Percentiles rank a stretch among this genome's conserved stretches.
phyloP scores from a whole-genome alignment of 1,284 basidiomycete genomes.

The Marasmius tenuissimus region DNA sequence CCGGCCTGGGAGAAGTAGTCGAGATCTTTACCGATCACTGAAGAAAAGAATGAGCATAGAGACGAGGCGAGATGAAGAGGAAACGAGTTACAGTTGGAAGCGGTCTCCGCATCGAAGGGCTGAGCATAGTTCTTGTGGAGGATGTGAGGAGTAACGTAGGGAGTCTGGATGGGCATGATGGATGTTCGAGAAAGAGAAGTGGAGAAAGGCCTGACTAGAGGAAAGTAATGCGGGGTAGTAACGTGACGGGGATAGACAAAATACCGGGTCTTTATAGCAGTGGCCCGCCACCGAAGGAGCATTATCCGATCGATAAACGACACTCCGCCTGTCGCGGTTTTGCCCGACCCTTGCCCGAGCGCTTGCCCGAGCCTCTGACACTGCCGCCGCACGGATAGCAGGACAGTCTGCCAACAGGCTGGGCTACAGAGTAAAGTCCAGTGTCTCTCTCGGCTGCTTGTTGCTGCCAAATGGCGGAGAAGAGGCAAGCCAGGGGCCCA shows the following conservation, averaged over 20 bases:
- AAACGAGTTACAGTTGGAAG: constrained; percentile 53
- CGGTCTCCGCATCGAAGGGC: constrained; percentile 61
- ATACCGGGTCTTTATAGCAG: constrained; percentile 26
- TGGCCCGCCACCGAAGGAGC: constrained; percentile 27
- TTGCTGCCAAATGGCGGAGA: too few species aligned
- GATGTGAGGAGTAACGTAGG: constrained; percentile 83
- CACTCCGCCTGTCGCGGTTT: constrained; percentile 6
- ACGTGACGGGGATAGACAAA: constrained; percentile 9
- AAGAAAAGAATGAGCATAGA: constrained; percentile 10
- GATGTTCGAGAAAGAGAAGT: constrained; percentile 43
- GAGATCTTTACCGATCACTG: constrained; percentile 89
- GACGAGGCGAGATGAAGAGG: constrained; percentile 4
- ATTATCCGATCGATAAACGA: constrained; percentile 37
- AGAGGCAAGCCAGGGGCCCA: too few species aligned
- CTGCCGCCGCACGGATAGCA: not conserved
- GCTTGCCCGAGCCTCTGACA: not conserved
- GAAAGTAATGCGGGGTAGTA: constrained; percentile 15
- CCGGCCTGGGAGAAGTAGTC: constrained; percentile 99
- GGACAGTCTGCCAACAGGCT: not conserved
- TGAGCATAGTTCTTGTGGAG: constrained; percentile 82
- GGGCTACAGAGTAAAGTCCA: not conserved
- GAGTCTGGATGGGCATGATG: constrained; percentile 58
- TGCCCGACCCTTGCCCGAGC: constrained; percentile 6
- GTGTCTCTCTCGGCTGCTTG: too few species aligned
- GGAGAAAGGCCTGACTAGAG: constrained; percentile 17